A percentile compares a stretch with the other conserved stretches of the same genome.
phyloP scores from a whole-genome alignment of 2,329 filamentous ascomycete genomes.

The Chaetomiaceae sp. region DNA sequence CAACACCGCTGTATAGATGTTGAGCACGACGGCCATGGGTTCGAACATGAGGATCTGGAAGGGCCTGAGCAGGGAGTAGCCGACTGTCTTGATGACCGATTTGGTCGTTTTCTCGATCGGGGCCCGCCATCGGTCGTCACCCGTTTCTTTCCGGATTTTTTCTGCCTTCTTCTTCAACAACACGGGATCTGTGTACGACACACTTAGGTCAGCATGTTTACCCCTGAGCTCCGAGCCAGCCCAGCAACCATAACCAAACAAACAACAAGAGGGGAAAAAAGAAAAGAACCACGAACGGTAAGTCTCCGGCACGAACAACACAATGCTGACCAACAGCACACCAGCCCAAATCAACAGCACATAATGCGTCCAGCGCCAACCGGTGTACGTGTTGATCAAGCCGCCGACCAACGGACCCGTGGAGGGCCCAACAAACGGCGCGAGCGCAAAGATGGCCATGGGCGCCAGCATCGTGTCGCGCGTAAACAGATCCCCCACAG shows the following conservation, averaged over 20 bases:
- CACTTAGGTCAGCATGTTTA: slow-evolving; percentile 2
- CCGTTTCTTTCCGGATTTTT: slow-evolving; percentile 65
- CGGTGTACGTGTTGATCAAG: slow-evolving; percentile 71
- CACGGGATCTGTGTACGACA: slow-evolving; percentile 54
- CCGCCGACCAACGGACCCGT: slow-evolving; percentile 63
- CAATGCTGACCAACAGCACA: slow-evolving; percentile 57
- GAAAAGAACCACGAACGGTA: slow-evolving; percentile 55
- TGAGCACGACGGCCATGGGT: slow-evolving; percentile 80
- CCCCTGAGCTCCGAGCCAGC: neutral
- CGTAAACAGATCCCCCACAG: slow-evolving; percentile 74
- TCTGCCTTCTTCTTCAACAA: slow-evolving; percentile 69
- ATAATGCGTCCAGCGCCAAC: slow-evolving; percentile 83
- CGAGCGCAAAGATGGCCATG: slow-evolving; percentile 74
- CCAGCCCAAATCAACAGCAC: slow-evolving; percentile 76
- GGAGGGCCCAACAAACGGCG: slow-evolving; percentile 59
- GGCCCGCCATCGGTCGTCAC: slow-evolving; percentile 70
- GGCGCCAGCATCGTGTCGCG: slow-evolving; percentile 66
- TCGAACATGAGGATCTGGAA: slow-evolving; percentile 76
- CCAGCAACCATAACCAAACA: neutral
- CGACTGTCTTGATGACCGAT: slow-evolving; percentile 59
- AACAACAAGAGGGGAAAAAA: neutral
- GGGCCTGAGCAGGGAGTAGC: slow-evolving; percentile 59
- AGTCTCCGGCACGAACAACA: slow-evolving; percentile 78
- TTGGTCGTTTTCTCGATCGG: slow-evolving; percentile 68
- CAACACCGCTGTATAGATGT: slow-evolving; percentile 77